These are phyloP conservation scores for Apiosordaria backusii DNA, from an alignment of 495 filamentous ascomycete genomes.

Conservation along the genomic window DNA sequence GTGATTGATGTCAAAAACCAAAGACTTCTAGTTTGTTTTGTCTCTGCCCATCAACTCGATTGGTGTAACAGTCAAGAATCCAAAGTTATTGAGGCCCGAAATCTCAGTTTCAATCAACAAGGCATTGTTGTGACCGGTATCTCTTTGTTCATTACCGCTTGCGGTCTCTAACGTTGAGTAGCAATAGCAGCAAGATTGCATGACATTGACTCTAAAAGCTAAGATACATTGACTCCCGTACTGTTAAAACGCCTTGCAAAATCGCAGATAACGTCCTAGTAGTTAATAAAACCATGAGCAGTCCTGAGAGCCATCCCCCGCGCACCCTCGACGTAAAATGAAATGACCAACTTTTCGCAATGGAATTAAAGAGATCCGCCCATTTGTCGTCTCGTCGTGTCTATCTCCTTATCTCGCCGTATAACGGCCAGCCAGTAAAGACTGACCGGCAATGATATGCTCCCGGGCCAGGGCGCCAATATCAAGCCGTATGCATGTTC, in stretches of 20 bases:
- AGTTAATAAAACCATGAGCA: slow-evolving; percentile 3
- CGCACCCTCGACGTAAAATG: neutral
- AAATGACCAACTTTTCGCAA: neutral
- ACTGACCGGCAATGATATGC: neutral
- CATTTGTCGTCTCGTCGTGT: neutral
- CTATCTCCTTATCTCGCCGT: neutral
- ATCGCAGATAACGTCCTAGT: neutral
- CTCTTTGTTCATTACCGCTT: neutral
- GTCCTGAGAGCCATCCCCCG: neutral
- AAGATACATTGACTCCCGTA: slow-evolving; percentile 5
- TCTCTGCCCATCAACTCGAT: neutral
- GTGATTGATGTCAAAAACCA: neutral
- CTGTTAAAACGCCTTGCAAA: slow-evolving; percentile 9
- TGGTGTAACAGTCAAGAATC: neutral
- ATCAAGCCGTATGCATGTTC: neutral
- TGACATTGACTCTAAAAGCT: slow-evolving; percentile 1
- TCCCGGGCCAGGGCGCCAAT: neutral
- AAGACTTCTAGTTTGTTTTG: neutral
- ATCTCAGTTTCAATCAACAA: neutral
- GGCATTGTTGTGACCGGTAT: neutral
- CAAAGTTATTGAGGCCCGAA: neutral
- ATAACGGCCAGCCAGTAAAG: neutral
- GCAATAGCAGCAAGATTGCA: neutral
- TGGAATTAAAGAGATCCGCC: neutral
- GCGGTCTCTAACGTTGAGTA: neutral